These are phyloP conservation scores for Euclidium syriacum DNA, from an alignment of 345 rosid species.

Conservation along the genomic window DNA sequence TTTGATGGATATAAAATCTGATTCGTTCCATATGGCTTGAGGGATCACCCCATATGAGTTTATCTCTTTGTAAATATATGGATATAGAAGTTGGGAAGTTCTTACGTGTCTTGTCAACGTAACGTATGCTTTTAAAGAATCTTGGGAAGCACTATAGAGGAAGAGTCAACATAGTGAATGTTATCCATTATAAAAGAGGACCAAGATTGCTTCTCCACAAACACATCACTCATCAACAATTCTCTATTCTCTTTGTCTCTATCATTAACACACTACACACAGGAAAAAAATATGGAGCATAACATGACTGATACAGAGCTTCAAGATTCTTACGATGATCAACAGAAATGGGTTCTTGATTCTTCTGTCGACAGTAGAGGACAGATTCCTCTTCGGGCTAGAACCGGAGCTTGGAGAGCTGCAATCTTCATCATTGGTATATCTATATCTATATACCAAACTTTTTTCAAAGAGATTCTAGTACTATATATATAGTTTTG, in stretches of 20 bases:
- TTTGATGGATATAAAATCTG: no score
- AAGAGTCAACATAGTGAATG: conserved; percentile 3
- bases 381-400: conserved; percentile 48
- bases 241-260: background rate
- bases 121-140: no score
- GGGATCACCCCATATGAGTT: no score
- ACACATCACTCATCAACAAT: conserved; percentile 7
- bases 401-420: conserved; percentile 77
- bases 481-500: background rate
- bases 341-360: conserved; percentile 62
- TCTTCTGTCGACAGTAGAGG: conserved; percentile 56
- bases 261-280: background rate
- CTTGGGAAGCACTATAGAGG: background rate
- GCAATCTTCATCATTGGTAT: conserved; percentile 63
- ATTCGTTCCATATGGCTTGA: no score
- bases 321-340: conserved; percentile 25
- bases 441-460: background rate
- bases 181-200: conserved; percentile 17
- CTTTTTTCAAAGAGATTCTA: background rate
- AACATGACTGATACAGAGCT: background rate
- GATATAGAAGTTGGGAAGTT: no score
- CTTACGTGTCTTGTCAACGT: no score
- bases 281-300: conserved; percentile 9
- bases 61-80: no score
- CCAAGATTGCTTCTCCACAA: conserved; percentile 9